Evolutionary conservation across 106 monocot genomes (phyloP).

Genomic region (Agapanthus africanus): DNA sequence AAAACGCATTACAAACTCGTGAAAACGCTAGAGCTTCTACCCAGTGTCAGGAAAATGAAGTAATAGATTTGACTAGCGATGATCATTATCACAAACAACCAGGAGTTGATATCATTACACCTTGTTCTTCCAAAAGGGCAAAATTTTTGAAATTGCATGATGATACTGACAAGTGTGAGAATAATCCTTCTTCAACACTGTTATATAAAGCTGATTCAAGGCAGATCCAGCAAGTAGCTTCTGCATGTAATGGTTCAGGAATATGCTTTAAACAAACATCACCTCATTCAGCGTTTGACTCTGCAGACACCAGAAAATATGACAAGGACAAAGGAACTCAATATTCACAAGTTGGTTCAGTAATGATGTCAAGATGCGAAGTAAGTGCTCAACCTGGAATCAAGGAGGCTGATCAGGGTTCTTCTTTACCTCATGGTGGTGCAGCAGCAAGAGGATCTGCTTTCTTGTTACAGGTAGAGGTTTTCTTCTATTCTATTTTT

Average conservation of each 20-base stretch:
- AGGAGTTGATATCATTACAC: conserved; percentile 7
- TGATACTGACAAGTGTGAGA: conserved; percentile 1
- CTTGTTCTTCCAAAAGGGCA: conserved; percentile 31
- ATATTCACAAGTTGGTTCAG: conserved; percentile 8
- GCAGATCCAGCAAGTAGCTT: background rate
- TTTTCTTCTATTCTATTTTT: background rate
- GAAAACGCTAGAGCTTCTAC: conserved; percentile 2
- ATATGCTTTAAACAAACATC: conserved; percentile 12
- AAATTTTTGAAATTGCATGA: conserved; percentile 15
- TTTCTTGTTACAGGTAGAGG: conserved; percentile 63
- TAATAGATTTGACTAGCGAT: conserved; percentile 53
- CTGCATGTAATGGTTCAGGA: conserved; percentile 2
- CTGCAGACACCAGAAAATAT: conserved; percentile 8
- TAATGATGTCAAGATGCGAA: conserved; percentile 2
- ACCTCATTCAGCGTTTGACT: conserved; percentile 14
- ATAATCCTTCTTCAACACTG: conserved; percentile 2
- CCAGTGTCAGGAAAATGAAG: conserved; percentile 19
- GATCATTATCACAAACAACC: background rate
- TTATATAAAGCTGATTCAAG: background rate
- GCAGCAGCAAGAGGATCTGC: conserved; percentile 47
- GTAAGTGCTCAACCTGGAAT: conserved; percentile 9
- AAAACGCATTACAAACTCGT: conserved; percentile 7
- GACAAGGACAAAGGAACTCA: conserved; percentile 5
- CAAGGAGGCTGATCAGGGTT: conserved; percentile 12
- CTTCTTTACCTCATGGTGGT: conserved; percentile 10